A percentile compares a stretch with the other conserved stretches of the same genome.
Evolutionary conservation across 169 alveolate genomes (phyloP).

Genomic region (Plasmodium relictum): DNA sequence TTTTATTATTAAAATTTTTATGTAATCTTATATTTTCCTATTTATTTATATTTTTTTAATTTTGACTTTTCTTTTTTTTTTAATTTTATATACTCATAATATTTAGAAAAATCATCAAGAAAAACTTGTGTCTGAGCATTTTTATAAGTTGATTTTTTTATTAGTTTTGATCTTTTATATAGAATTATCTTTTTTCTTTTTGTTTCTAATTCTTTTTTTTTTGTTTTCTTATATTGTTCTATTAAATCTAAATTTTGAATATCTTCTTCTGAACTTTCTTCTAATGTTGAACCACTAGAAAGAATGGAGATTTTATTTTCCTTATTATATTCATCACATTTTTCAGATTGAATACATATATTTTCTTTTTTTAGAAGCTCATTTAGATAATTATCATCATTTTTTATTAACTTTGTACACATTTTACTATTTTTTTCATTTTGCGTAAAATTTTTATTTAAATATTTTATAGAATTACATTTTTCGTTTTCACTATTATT

Average conservation of each 20-base stretch:
- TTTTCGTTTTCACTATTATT: background rate
- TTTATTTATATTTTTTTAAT: background rate
- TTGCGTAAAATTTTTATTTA: background rate
- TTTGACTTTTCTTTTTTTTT: slow-evolving; percentile 3
- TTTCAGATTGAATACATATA: slow-evolving; percentile 28
- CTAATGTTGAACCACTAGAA: slow-evolving; percentile 2
- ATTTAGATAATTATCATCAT: slow-evolving; percentile 46
- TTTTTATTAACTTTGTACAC: slow-evolving; percentile 20
- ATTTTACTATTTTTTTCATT: background rate
- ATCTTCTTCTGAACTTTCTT: slow-evolving; percentile 43
- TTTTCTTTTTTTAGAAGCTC: slow-evolving; percentile 42
- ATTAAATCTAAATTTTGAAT: slow-evolving; percentile 25
- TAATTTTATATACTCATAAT: slow-evolving; percentile 45
- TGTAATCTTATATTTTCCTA: background rate
- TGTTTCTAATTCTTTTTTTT: slow-evolving; percentile 19
- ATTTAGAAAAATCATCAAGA: slow-evolving; percentile 61
- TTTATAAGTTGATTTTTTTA: slow-evolving; percentile 31
- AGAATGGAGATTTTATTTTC: slow-evolving; percentile 9
- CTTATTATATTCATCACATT: background rate
- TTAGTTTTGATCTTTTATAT: slow-evolving; percentile 29
- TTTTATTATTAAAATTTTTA: no score
- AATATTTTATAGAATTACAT: slow-evolving; percentile 6
- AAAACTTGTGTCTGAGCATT: slow-evolving; percentile 60
- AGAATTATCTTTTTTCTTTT: slow-evolving; percentile 17
- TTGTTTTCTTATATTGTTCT: slow-evolving; percentile 49